Base-by-base conservation (phyloP, 352 stramenopile species). In the Phytophthora hibernalis region DNA sequence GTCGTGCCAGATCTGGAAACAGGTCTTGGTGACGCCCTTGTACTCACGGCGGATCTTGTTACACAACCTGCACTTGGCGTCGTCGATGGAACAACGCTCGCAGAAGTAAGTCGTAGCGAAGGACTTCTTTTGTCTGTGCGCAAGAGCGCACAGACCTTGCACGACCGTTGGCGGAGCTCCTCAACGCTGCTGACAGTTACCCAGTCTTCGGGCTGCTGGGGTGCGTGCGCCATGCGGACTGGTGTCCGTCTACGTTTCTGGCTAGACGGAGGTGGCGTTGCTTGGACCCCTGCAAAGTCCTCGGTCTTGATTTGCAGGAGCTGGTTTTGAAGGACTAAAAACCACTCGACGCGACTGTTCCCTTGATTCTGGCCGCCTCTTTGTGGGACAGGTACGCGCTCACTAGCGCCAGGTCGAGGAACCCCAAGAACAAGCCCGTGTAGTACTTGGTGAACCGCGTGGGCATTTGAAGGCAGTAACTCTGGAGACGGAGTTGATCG, bases 1-100 rank as follows among this genome's bases (percentile, higher is more conserved):
- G 33, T 70, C 67, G 24, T 70, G 61, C 67, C 61, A 70, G 3
- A 75, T 65, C n/a, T 64, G 33, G 22, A 75, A 75, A 28, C 67
- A 75, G 0, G 61, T 70, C 18, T 56, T 56, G 5, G 33, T 31
- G 8, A 33, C 31, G 13, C 50, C 31, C 7, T 56, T 56, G 50
- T 45, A 56, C 2, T 37, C 18, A n/a, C 44, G 53, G 1, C 61
- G 40, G 1, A 52, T 50, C 50, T 66, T 70, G n/a, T 55, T 51
- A 33, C 60, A 70, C 1, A 65, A 20, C 38, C 56, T 69, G 28
- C 43, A 64, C 21, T 68, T 68, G 13, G 44, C 58, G 65, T 56
- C 13, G 30, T 68, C 57, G 20, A 59, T 2, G 6, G 40, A 69
- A 33, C 65, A 70, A 15, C 54, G 54, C 16, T 64, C 58, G 20